Percentiles rank a stretch among this genome's conserved stretches.
phyloP scores from a whole-genome alignment of 2,329 filamentous ascomycete species.

The Aspergillus fructus region DNA sequence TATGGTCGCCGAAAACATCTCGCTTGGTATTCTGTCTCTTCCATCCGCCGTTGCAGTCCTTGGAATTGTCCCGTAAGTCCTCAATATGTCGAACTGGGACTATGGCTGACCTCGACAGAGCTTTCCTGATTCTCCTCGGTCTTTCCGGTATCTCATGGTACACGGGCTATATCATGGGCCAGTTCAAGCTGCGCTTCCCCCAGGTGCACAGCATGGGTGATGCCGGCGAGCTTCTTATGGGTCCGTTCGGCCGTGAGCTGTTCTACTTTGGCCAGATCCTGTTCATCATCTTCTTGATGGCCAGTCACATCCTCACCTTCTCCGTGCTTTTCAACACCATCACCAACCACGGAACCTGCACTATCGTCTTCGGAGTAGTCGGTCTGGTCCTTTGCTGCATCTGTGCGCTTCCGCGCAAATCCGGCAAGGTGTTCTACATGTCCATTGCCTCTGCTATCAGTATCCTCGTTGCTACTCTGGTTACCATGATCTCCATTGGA shows the following conservation, averaged over 20 bases:
- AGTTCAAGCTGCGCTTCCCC: constrained; percentile 58
- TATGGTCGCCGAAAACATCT: constrained; percentile 61
- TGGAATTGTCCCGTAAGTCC: constrained; percentile 53
- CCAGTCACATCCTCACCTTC: constrained; percentile 69
- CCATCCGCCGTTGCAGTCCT: constrained; percentile 54
- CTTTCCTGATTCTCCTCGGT: not conserved
- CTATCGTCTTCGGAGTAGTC: constrained; percentile 54
- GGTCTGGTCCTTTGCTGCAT: constrained; percentile 12
- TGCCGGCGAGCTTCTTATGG: constrained; percentile 62
- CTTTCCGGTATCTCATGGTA: constrained; percentile 54
- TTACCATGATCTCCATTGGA: too few species aligned
- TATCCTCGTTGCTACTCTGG: too few species aligned
- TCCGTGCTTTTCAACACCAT: constrained; percentile 66
- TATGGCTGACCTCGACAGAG: too few species aligned
- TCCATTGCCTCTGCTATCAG: too few species aligned
- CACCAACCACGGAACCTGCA: constrained; percentile 61
- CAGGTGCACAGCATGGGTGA: constrained; percentile 67
- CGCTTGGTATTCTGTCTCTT: constrained; percentile 57
- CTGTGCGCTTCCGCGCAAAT: too few species aligned
- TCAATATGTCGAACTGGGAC: too few species aligned
- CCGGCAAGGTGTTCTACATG: too few species aligned
- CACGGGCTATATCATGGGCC: constrained; percentile 59
- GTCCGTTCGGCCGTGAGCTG: constrained; percentile 61
- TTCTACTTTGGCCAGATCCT: constrained; percentile 61
- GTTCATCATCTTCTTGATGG: constrained; percentile 67